A percentile compares a stretch with the other conserved stretches of the same genome.
phyloP scores from a whole-genome alignment of 2,329 filamentous ascomycete genomes.

The Fusarium tricinctum region DNA sequence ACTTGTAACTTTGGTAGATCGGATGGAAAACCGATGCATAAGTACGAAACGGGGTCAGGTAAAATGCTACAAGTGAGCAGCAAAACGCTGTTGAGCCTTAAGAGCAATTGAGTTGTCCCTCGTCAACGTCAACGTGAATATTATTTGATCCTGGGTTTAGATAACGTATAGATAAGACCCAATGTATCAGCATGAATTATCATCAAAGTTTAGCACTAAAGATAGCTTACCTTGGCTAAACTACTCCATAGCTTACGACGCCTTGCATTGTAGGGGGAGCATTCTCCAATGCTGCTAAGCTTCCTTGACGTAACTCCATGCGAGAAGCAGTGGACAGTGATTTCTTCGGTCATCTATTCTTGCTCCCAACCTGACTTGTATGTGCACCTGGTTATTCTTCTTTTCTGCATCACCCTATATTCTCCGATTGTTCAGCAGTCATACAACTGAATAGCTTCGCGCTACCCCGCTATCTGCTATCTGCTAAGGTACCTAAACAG shows the following conservation, averaged over 20 bases:
- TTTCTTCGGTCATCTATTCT: constrained; percentile 29
- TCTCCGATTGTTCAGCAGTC: background rate
- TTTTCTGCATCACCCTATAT: background rate
- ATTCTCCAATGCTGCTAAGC: background rate
- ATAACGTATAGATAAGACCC: background rate
- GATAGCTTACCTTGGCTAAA: constrained; percentile 1
- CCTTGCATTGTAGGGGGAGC: background rate
- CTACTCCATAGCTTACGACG: constrained; percentile 21
- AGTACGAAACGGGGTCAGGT: background rate
- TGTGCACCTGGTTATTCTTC: background rate
- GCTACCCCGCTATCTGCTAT: constrained; percentile 35
- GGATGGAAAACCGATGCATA: background rate
- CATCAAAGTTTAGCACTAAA: constrained; percentile 4
- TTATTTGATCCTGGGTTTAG: background rate
- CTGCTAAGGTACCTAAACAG: constrained; percentile 4
- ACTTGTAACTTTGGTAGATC: background rate
- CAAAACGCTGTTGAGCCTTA: background rate
- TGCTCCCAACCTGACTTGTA: background rate
- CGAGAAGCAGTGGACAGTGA: background rate
- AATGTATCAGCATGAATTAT: background rate
- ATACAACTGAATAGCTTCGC: constrained; percentile 13
- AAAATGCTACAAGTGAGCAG: background rate
- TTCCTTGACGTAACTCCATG: background rate
- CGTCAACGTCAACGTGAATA: background rate
- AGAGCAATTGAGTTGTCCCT: background rate